A percentile compares a stretch with the other conserved stretches of the same genome.
These are phyloP conservation scores for Petunia axillaris DNA, from an alignment of 257 asterid genomes.

Conservation along the genomic window DNA sequence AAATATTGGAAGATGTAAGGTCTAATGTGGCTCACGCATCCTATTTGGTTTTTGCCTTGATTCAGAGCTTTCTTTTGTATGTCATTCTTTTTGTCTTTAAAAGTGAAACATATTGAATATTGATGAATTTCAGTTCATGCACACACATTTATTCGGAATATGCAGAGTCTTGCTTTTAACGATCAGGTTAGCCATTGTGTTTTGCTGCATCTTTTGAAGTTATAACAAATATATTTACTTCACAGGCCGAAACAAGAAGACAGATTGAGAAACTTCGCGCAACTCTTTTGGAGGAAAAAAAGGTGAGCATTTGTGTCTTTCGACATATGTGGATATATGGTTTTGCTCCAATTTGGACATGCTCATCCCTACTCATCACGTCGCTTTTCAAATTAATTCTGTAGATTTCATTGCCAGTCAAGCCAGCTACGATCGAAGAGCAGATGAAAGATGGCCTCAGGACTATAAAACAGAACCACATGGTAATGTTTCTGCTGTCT, in stretches of 20 bases:
- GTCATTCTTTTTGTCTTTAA: constrained; percentile 3
- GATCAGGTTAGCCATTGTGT: constrained; percentile 5
- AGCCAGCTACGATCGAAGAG: constrained; percentile 87
- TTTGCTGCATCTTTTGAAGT: not conserved
- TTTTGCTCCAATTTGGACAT: constrained; percentile 19
- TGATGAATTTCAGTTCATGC: not conserved
- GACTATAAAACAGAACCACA: constrained; percentile 74
- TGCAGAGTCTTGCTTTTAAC: not conserved
- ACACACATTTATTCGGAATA: not conserved
- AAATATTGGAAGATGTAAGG: not conserved
- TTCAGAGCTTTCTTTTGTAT: not conserved
- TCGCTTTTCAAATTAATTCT: constrained; percentile 25
- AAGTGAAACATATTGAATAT: not conserved
- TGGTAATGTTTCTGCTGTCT: constrained; percentile 44
- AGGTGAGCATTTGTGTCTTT: constrained; percentile 39
- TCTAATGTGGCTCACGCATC: not conserved
- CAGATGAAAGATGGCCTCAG: constrained; percentile 90
- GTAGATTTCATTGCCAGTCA: constrained; percentile 82
- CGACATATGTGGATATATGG: constrained; percentile 4
- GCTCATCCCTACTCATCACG: constrained; percentile 24
- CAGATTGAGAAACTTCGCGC: constrained; percentile 76
- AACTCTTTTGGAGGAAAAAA: constrained; percentile 82
- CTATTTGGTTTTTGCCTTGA: not conserved
- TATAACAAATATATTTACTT: constrained; percentile 22
- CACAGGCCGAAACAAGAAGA: constrained; percentile 91